Evolutionary conservation across 495 filamentous ascomycete species (phyloP), one percentile per base, ranked within the genome.

Genomic region (Daldinia childiae): DNA sequence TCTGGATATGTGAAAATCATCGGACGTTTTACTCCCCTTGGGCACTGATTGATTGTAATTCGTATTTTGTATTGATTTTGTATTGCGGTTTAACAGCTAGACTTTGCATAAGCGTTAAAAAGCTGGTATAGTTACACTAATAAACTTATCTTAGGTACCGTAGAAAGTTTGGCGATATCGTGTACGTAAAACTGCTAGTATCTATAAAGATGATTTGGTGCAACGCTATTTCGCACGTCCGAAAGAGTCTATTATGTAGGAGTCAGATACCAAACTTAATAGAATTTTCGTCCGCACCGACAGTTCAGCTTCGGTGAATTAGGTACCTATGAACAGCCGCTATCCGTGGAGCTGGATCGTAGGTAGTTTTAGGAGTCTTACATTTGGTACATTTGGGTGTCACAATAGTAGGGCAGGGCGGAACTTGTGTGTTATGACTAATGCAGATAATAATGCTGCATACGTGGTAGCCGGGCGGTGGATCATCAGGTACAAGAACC

Each of bases 401-500:
- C 38, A 73, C 71, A 69, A 54, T 54, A 58, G 32, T 61, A 71
- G 57, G 43, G 43, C 66, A 69, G 66, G 71, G 71, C 66, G 66
- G 29, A 69, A 55, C 45, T 65, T 54, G 66, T 62, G 66, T 62
- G 27, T 30, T 61, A 69, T 66, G 71, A 66, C 71, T 63, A 69
- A 73, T 69, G 71, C 66, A 69, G 57, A 69, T 69, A 73, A 69
- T 69, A 57, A 19, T 66, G 26, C 57, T 62, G 71, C 66, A 69
- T 73, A 73, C 71, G 71, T 73, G 71, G 71, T 69, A 66, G 62
- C 52, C 58, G 62, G 66, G 52, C 38, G 61, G 62, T 73, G 71
- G 71, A 73, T 73, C 71, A 73, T 73, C 71, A 73, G 71, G 71
- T 73, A 73, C 71, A 68, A 69, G 65, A 69, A 69, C 71, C 71